Conservation (phyloP, 2,329 filamentous ascomycete genomes). For the Sclerotinia nivalis region DNA sequence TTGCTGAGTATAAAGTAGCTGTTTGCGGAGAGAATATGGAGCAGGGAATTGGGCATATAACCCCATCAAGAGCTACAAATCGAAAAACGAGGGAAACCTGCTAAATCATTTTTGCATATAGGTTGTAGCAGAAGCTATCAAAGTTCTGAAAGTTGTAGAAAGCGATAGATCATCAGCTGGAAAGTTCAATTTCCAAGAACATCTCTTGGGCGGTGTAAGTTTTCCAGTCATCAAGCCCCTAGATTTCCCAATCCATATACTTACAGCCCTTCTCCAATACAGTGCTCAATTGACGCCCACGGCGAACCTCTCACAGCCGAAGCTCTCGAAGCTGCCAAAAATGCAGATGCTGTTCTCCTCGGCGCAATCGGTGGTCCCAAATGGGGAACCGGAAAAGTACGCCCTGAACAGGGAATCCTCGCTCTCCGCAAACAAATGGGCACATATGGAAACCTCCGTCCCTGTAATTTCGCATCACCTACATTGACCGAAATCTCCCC, state of each 20-base stretch:
- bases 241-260: neutral
- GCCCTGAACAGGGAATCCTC: slow-evolving; percentile 90
- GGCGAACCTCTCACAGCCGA: slow-evolving; percentile 79
- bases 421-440: slow-evolving; percentile 88
- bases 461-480: slow-evolving; percentile 92
- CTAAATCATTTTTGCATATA: slow-evolving; percentile 40
- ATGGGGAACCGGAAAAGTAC: slow-evolving; percentile 88
- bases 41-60: neutral
- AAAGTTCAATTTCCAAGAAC: slow-evolving; percentile 87
- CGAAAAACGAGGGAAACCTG: neutral
- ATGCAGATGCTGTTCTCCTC: slow-evolving; percentile 85
- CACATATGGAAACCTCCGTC: slow-evolving; percentile 92
- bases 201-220: slow-evolving; percentile 82
- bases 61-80: neutral
- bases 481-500: slow-evolving; percentile 81
- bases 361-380: slow-evolving; percentile 94
- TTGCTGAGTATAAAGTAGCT: neutral
- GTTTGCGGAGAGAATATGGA: slow-evolving; percentile 5
- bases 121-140: slow-evolving; percentile 83
- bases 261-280: slow-evolving; percentile 18
- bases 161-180: slow-evolving; percentile 61
- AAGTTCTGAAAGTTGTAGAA: slow-evolving; percentile 81
- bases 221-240: neutral
- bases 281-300: slow-evolving; percentile 87
- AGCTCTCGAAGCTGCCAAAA: slow-evolving; percentile 79